A percentile compares a stretch with the other conserved stretches of the same genome.
Evolutionary conservation across 257 asterid species (phyloP).

Genomic region (Solanum clarkiae): DNA sequence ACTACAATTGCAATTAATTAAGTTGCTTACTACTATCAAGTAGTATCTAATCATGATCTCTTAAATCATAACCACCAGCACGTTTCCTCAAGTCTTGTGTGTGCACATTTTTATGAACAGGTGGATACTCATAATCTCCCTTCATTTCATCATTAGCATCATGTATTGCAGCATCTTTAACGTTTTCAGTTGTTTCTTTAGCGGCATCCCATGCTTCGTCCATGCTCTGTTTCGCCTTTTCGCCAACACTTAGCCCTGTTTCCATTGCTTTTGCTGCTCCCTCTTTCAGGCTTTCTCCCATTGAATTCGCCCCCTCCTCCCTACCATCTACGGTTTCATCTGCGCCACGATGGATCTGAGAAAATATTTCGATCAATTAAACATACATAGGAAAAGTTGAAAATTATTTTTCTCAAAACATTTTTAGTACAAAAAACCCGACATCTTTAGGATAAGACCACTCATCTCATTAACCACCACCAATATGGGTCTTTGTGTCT

Average conservation of each 20-base stretch:
- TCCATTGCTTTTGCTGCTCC: slow-evolving; percentile 16
- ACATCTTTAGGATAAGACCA: too few relatives aligned
- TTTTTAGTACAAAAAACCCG: too few relatives aligned
- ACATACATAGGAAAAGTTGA: too few relatives aligned
- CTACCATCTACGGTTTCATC: neutral
- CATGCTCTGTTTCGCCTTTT: slow-evolving; percentile 21
- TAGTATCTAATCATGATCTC: neutral
- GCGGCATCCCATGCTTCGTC: slow-evolving; percentile 31
- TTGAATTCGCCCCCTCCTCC: neutral
- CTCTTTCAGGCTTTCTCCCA: slow-evolving; percentile 13
- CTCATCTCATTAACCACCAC: too few relatives aligned
- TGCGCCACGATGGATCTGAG: neutral
- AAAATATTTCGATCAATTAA: too few relatives aligned
- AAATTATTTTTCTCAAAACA: too few relatives aligned
- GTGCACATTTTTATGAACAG: neutral
- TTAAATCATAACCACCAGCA: slow-evolving; percentile 9
- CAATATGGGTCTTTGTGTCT: too few relatives aligned
- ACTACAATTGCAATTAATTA: too few relatives aligned
- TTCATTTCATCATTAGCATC: neutral
- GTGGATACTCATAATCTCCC: neutral
- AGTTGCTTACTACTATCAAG: too few relatives aligned
- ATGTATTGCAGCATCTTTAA: slow-evolving; percentile 9
- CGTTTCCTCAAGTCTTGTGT: slow-evolving; percentile 8
- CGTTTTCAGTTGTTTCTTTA: slow-evolving; percentile 14
- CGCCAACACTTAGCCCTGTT: slow-evolving; percentile 26